Evolutionary conservation across 208 protist species (phyloP).

Genomic region (Angomonas ambiguus): DNA sequence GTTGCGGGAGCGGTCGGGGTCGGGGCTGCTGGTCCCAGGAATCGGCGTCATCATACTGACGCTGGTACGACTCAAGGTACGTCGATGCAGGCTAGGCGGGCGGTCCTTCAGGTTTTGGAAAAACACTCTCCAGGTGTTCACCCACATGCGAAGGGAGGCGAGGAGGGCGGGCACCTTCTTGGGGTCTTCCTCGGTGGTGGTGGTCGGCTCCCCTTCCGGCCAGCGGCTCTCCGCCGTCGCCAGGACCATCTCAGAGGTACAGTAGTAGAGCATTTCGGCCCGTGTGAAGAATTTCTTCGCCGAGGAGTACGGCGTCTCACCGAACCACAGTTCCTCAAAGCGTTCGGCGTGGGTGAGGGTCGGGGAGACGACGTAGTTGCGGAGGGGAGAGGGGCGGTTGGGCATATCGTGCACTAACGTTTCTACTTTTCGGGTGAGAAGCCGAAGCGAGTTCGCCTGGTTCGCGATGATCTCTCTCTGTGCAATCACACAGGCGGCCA

Average conservation of each 20-base stretch:
- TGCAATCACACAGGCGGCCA: constrained; percentile 21
- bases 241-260: constrained; percentile 50
- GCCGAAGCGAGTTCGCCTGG: constrained; percentile 27
- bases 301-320: constrained; percentile 17
- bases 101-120: constrained; percentile 39
- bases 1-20: not conserved
- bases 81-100: constrained; percentile 12
- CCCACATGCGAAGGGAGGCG: constrained; percentile 38
- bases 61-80: constrained; percentile 11
- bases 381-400: constrained; percentile 36
- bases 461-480: constrained; percentile 14
- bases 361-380: constrained; percentile 38
- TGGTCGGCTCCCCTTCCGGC: constrained; percentile 15
- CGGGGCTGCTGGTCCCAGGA: not conserved
- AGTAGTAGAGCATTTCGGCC: constrained; percentile 71
- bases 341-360: constrained; percentile 57
- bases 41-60: not conserved
- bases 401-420: constrained; percentile 45
- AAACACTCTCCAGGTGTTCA: constrained; percentile 50
- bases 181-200: not conserved
- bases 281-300: constrained; percentile 71
- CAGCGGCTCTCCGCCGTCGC: constrained; percentile 52
- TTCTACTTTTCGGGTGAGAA: constrained; percentile 52
- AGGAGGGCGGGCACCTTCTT: constrained; percentile 9
- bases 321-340: constrained; percentile 79